Evolutionary conservation across 306 rosid species (phyloP).

Genomic region (Begonia fuchsioides): DNA sequence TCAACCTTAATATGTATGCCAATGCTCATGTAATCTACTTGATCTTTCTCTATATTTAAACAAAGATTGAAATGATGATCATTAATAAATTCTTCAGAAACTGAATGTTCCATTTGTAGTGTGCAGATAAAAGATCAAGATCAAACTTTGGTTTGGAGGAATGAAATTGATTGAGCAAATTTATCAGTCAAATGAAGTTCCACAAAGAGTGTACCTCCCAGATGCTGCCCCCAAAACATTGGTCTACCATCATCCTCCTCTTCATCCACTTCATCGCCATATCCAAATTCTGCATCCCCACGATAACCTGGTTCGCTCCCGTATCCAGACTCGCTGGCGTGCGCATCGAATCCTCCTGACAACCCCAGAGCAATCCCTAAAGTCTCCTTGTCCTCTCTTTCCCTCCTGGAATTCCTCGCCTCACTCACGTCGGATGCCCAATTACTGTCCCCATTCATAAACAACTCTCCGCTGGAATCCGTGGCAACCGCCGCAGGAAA

Average conservation of each 20-base stretch:
- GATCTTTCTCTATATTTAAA: no score
- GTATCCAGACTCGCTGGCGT: conserved; percentile 77
- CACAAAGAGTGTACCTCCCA: conserved; percentile 34
- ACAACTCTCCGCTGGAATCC: conserved; percentile 93
- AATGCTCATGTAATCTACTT: no score
- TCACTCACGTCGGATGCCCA: conserved; percentile 96
- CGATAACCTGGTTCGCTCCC: conserved; percentile 99
- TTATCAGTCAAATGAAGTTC: no score
- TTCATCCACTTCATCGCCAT: conserved; percentile 90
- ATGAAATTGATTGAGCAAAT: no score
- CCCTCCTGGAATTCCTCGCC: conserved; percentile 65
- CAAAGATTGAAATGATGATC: no score
- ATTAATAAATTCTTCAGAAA: no score
- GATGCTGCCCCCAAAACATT: conserved; percentile 64
- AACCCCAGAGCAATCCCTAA: conserved; percentile 47
- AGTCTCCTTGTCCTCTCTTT: conserved; percentile 67
- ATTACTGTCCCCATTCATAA: conserved; percentile 67
- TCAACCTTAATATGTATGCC: no score
- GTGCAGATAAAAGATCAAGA: no score
- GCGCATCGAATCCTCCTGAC: conserved; percentile 51
- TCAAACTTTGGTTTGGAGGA: no score
- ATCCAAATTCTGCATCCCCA: conserved; percentile 94
- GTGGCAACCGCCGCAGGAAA: conserved; percentile 84
- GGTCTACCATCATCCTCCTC: conserved; percentile 74
- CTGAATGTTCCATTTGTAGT: no score